Percentiles rank a stretch among this genome's conserved stretches.
Evolutionary conservation across 2,329 filamentous ascomycete genomes (phyloP).

Genomic region (Aspergillus jensenii): DNA sequence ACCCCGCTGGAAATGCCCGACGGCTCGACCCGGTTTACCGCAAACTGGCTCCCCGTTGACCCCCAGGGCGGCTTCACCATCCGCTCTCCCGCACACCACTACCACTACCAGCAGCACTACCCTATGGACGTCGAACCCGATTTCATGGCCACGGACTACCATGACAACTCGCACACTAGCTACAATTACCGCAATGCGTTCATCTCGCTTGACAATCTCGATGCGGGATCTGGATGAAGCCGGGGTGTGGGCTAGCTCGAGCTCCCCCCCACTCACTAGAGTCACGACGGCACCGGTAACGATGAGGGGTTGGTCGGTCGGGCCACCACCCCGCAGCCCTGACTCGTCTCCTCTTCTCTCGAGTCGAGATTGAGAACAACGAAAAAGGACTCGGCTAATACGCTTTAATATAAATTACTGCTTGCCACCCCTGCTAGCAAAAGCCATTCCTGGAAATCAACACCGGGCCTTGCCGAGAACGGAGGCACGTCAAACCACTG

Average conservation of each 20-base stretch:
- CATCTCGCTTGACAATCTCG: conserved; percentile 11
- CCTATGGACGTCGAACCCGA: background rate
- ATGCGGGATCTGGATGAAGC: background rate
- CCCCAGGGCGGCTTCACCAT: conserved; percentile 31
- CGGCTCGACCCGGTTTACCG: conserved; percentile 29
- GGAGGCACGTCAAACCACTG: too few relatives aligned
- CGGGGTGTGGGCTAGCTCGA: background rate
- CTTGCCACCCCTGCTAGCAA: too few relatives aligned
- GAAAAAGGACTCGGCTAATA: too few relatives aligned
- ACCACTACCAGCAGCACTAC: background rate
- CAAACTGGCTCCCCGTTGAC: conserved; percentile 35
- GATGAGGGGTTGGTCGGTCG: background rate
- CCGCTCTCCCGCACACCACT: conserved; percentile 7
- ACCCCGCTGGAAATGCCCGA: conserved; percentile 35
- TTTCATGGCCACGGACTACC: background rate
- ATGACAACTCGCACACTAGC: background rate
- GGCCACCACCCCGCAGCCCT: background rate
- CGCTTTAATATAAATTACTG: too few relatives aligned
- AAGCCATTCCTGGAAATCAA: too few relatives aligned
- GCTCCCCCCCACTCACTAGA: background rate
- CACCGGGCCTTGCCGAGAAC: too few relatives aligned
- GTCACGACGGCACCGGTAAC: background rate
- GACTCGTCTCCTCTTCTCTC: too few relatives aligned
- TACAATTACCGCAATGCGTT: conserved; percentile 15
- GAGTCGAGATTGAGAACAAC: too few relatives aligned